Conservation (phyloP, 202 grass and related monocot genomes). For the Setaria italica region DNA sequence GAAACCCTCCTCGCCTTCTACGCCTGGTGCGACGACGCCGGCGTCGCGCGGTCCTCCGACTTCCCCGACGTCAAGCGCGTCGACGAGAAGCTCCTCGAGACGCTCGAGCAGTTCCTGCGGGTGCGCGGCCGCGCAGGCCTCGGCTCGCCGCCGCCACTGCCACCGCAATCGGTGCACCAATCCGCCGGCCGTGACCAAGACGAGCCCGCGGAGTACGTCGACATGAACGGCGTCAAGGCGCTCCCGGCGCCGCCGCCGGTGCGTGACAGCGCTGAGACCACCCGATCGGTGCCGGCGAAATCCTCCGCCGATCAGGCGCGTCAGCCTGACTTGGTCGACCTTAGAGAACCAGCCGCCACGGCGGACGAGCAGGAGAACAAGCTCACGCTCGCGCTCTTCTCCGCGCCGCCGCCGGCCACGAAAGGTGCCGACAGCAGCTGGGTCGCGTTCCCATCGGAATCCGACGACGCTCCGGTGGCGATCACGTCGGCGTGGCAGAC, state of each 20-base stretch:
- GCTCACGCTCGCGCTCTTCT: conserved; percentile 81
- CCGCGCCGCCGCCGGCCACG: conserved; percentile 13
- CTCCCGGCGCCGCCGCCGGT: conserved; percentile 65
- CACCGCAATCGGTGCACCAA: not conserved
- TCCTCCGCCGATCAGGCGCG: not conserved
- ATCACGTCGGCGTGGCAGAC: conserved; percentile 71
- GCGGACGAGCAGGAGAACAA: conserved; percentile 69
- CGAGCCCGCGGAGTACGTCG: conserved; percentile 38
- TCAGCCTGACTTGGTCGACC: conserved; percentile 61
- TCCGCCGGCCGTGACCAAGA: not conserved
- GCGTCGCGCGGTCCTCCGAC: conserved; percentile 59
- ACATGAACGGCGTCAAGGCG: conserved; percentile 67
- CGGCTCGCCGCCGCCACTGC: conserved; percentile 14
- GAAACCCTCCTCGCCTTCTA: conserved; percentile 66
- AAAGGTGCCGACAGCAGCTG: conserved; percentile 42
- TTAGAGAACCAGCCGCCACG: conserved; percentile 47
- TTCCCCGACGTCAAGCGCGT: conserved; percentile 67
- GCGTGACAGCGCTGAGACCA: not conserved
- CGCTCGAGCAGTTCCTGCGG: conserved; percentile 74
- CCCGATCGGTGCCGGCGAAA: not conserved
- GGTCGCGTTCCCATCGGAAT: conserved; percentile 71
- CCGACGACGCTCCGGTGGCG: conserved; percentile 39
- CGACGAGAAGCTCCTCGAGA: conserved; percentile 63
- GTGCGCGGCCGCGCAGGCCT: conserved; percentile 50
- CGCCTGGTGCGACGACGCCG: conserved; percentile 65